Evolutionary conservation across 192 early-diverging fungal genomes (phyloP), one percentile per base, ranked within the genome.

Genomic region (Globomyces pollinis-pini): DNA sequence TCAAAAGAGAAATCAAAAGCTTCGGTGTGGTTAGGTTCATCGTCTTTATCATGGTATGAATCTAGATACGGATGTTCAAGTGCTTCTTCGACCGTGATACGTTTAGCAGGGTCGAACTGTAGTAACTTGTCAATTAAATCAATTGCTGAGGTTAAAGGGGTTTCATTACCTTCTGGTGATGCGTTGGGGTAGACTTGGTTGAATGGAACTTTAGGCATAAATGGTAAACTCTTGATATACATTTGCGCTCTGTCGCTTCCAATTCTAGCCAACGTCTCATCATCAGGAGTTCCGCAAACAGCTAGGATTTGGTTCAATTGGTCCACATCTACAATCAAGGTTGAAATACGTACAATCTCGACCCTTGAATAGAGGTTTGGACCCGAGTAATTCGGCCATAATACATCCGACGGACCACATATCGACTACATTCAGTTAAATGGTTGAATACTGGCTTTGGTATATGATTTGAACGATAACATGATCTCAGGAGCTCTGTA

Each of bases 321-420:
- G 67, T 99, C 94, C n/a, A 96, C 94, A 67, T 93, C 81, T 84
- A 52, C 11, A 30, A 49, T 31, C 28, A 61, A 36, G 0, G 23
- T 21, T 20, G 23, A 62, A 7, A 24, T 1, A 54, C 65, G 66
- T 78, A 83, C 71, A 94, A 77, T 98, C 96, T 33, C 88, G 80
- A 20, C 96, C 96, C 63, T 94, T 97, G 73, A 97, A 99, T 55
- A 99, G 76, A 6, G 93, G 91, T 69, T 88, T 88, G 21, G 87
- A 85, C 50, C 90, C 90, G 36, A 94, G 80, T 66, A 99, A 85
- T 72, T 99, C 96, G 23, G 94, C 94, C 75, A 99, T 95, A 50
- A 99, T 98, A 68, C 96, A 99, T 13, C 96, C 96, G 23, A 99
- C 89, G 3, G 90, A 90, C 94, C 94, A 96, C 81, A 98, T 96